Conservation (phyloP, 2,329 filamentous ascomycete species). For the Pseudocercospora pini-densiflorae region DNA sequence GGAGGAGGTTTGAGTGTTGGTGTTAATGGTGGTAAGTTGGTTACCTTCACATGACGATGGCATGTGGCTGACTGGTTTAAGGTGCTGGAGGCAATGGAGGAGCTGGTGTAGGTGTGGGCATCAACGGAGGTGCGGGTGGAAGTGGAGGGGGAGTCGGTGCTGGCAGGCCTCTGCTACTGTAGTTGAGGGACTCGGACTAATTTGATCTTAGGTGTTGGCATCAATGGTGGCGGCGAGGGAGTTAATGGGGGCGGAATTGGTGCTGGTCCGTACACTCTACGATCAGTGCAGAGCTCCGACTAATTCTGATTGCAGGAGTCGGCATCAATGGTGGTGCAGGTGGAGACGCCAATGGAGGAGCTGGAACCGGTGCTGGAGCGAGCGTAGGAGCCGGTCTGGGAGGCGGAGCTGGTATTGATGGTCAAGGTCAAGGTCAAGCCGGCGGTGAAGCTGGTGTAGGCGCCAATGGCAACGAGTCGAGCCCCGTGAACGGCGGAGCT, state of each 20-base stretch:
- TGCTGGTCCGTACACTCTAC: neutral
- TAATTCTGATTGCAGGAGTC: neutral
- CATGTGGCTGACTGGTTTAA: neutral
- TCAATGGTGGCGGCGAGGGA: slow-evolving; percentile 1
- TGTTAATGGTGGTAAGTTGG: neutral
- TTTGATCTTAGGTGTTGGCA: neutral
- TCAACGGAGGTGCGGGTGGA: slow-evolving; percentile 2
- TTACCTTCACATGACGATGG: neutral
- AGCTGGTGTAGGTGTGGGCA: neutral
- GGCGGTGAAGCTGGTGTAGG: slow-evolving; percentile 1
- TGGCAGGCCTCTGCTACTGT: neutral
- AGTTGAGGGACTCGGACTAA: neutral
- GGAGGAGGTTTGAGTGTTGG: slow-evolving; percentile 6
- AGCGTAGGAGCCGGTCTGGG: neutral
- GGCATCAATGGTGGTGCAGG: slow-evolving; percentile 6
- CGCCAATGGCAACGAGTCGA: neutral
- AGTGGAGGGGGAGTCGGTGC: neutral
- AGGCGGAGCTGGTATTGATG: neutral
- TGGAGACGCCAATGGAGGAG: neutral
- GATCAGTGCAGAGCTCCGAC: neutral
- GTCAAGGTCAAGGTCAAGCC: neutral
- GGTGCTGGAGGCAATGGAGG: neutral
- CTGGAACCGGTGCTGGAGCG: neutral
- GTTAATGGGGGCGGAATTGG: neutral
- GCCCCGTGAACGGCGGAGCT: slow-evolving; percentile 2